Base-by-base conservation (phyloP, 169 alveolate genomes). In the Cryptosporidium viatorum region DNA sequence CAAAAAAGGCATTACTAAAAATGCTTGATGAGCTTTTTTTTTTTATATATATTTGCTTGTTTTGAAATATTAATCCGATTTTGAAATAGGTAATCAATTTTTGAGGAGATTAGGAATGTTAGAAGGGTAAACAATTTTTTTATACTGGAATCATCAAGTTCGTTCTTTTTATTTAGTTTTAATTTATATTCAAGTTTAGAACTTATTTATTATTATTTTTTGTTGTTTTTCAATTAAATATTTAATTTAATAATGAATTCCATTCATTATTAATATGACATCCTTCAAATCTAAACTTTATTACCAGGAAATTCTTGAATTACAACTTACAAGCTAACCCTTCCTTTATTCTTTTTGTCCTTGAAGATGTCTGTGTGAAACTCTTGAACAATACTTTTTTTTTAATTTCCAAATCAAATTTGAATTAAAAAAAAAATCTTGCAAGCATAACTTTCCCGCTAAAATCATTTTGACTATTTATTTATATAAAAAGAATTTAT, bases 1-100 rank as follows among this genome's bases (percentile, higher is more conserved):
- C 37, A 59, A 80, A 80, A 80, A 80, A 62, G 89, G 89, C 6
- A 65, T 45, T n/a, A 62, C 89, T 6, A 80, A 65, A 65, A 29
- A 39, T 3, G 16, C 23, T 8, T 23, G n/a, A 55, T 23, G 10
- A 26, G 29, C n/a, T 55, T 58, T 51, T 33, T 51, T 73, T 3
- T 71, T 5, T 3, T 43, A 55, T 55, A n/a, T 55, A 23, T 55
- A 10, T 7, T 26, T 21, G 35, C 35, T 26, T 55, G 18, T 26
- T 26, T 21, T 26, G 10, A n/a, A 55, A 26, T 3, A 26, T n/a
- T 6, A 26, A 48, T 48, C 21, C 12, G 55, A 16, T 0, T 14
- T 16, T 48, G n/a, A 14, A 48, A 23, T 48, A 16, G 55, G 21
- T 48, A 48, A 3, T 48, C 21, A 3, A 2, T 14, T 48, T 33